Base-by-base conservation (phyloP, 495 filamentous ascomycete genomes). In the Pseudevernia furfuracea region DNA sequence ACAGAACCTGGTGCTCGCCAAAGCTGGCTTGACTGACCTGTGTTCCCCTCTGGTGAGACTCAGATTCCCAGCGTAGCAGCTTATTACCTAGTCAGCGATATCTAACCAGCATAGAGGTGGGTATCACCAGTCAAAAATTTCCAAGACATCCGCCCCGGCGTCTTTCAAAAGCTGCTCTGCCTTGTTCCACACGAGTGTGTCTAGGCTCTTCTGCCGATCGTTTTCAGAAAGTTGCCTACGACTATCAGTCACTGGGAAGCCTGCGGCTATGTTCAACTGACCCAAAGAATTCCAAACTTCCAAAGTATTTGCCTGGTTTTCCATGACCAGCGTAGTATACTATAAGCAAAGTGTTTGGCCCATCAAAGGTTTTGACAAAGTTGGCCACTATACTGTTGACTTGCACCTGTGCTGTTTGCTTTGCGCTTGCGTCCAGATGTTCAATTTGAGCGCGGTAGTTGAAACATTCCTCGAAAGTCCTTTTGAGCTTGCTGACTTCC, bases 261-360 rank as follows among this genome's bases (percentile, higher is more conserved):
- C 34, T 0, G 44, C 2, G 0, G 21, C 12, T 25, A 30, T 19
- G 21, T 41, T 28, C n/a, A 4, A 58, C 62, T 17, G 8, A 68
- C 69, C 68, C 69, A 48, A 58, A 56, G 0, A 70, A 10, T 30
- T 68, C 59, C 39, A 71, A 15, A 14, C 49, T 37, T 30, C 70
- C 70, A 21, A 46, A 61, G 7, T 56, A 3, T 2, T 19, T 21
- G 15, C 70, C 68, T 2, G 66, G 68, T 48, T 36, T 36, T 0
- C 71, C 74, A 65, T 76, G 72, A 17, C 74, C 74, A 12, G 69
- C 72, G 58, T 76, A 76, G 53, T 75, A 76, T 1, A 76, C 65
- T 37, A 76, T 69, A 7, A 76, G 46, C 17, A 76, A 49, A 15
- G 67, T 70, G 21, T 70, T 59, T 4, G 59, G 62, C 1, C 58